phyloP scores from a whole-genome alignment of 805 yeast species.

The Kuraishia piskuri region DNA sequence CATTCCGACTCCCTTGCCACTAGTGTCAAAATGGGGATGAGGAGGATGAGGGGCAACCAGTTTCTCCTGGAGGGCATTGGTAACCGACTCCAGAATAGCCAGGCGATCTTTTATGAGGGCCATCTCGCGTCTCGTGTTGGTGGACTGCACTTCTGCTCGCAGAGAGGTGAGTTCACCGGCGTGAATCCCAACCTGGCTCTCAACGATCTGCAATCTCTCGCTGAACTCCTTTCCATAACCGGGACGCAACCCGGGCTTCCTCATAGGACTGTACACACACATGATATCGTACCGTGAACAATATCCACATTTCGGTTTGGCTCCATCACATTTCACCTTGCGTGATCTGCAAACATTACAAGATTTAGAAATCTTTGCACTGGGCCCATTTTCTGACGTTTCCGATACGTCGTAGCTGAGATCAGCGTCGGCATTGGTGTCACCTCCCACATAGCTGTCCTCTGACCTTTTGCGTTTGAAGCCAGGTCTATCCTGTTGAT shows the following conservation, averaged over 20 bases:
- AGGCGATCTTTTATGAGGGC: neutral
- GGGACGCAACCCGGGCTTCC: slow-evolving; percentile 17
- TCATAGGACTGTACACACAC: slow-evolving; percentile 8
- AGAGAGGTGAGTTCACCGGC: neutral
- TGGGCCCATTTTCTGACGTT: neutral
- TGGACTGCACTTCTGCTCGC: neutral
- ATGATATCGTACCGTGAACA: slow-evolving; percentile 1
- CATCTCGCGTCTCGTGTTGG: neutral
- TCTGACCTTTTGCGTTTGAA: neutral
- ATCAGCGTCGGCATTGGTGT: neutral
- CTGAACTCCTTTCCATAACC: slow-evolving; percentile 17
- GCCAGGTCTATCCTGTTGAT: neutral
- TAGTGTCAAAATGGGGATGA: neutral
- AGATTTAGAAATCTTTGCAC: slow-evolving; percentile 2
- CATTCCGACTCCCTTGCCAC: neutral
- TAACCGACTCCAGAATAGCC: neutral
- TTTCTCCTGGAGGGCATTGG: neutral
- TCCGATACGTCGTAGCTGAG: neutral
- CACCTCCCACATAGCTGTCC: neutral
- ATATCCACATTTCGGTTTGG: slow-evolving; percentile 2
- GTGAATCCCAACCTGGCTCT: neutral
- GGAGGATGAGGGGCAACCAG: neutral
- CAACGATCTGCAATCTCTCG: slow-evolving; percentile 8
- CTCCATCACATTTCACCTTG: slow-evolving; percentile 5
- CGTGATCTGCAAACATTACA: slow-evolving; percentile 4